These are phyloP conservation scores for Leishmania tarentolae DNA, from an alignment of 208 protist genomes.

Conservation along the genomic window DNA sequence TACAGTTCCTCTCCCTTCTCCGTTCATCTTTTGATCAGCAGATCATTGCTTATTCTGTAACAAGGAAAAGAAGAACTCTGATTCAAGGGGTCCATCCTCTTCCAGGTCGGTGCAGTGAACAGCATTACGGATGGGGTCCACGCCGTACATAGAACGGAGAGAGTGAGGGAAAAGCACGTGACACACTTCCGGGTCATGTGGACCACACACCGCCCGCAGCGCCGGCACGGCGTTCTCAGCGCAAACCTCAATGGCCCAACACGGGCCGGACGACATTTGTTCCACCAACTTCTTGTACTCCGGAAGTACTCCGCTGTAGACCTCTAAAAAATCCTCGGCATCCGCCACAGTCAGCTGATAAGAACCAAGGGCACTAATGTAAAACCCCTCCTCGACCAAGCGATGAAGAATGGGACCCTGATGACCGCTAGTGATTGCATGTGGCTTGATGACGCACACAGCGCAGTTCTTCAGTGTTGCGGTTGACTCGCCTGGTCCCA, in stretches of 20 bases:
- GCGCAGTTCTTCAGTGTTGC: slow-evolving; percentile 90
- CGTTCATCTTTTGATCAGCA: background rate
- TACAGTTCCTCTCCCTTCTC: background rate
- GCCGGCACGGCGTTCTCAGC: slow-evolving; percentile 83
- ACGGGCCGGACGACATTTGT: slow-evolving; percentile 89
- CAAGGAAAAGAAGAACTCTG: slow-evolving; percentile 93
- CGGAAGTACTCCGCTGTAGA: slow-evolving; percentile 96
- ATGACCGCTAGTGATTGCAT: slow-evolving; percentile 90
- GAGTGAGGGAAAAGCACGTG: slow-evolving; percentile 92
- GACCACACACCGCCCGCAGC: slow-evolving; percentile 89
- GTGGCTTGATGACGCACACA: slow-evolving; percentile 95
- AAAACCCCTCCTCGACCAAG: slow-evolving; percentile 92
- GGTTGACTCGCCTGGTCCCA: slow-evolving; percentile 71
- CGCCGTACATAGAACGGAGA: slow-evolving; percentile 92
- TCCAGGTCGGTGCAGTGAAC: slow-evolving; percentile 97
- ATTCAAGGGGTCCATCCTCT: slow-evolving; percentile 95
- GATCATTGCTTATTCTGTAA: slow-evolving; percentile 70
- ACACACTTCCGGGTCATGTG: slow-evolving; percentile 91
- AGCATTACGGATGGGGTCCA: slow-evolving; percentile 87
- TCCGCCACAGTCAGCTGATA: slow-evolving; percentile 90
- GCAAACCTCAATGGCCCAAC: slow-evolving; percentile 89
- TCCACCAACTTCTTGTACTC: slow-evolving; percentile 94
- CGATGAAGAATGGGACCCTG: slow-evolving; percentile 91
- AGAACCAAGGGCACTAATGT: slow-evolving; percentile 90
- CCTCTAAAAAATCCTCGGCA: slow-evolving; percentile 96